Conservation (phyloP, 2,329 filamentous ascomycete genomes). For the Lasiodiplodia sp. region DNA sequence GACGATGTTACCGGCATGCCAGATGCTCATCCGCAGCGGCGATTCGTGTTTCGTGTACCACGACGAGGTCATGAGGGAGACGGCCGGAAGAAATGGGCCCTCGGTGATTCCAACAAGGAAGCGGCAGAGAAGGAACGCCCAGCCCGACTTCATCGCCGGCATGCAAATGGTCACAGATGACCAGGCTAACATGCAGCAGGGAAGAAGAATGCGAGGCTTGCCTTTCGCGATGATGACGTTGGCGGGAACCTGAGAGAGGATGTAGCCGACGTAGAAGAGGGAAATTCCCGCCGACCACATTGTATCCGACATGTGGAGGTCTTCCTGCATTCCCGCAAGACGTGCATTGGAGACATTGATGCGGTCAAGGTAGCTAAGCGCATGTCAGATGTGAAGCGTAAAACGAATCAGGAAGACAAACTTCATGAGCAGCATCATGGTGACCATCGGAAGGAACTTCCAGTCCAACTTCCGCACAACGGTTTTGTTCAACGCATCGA, state of each 20-base stretch:
- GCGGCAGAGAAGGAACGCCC: conserved; percentile 47
- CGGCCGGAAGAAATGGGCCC: conserved; percentile 49
- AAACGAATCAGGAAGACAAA: conserved; percentile 21
- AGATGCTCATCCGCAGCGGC: conserved; percentile 57
- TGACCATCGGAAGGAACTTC: conserved; percentile 41
- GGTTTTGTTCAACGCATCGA: conserved; percentile 37
- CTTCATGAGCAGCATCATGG: conserved; percentile 44
- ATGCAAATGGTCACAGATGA: conserved; percentile 55
- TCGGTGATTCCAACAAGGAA: conserved; percentile 50
- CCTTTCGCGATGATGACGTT: conserved; percentile 8
- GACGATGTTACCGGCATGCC: conserved; percentile 60
- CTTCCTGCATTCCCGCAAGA: conserved; percentile 43
- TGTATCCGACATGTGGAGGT: conserved; percentile 40
- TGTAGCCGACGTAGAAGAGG: conserved; percentile 35
- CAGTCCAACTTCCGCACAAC: conserved; percentile 36
- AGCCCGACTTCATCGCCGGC: conserved; percentile 48
- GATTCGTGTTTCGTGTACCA: conserved; percentile 64
- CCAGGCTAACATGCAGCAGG: conserved; percentile 52
- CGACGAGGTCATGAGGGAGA: conserved; percentile 47
- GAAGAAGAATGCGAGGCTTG: conserved; percentile 46
- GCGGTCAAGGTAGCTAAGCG: conserved; percentile 13
- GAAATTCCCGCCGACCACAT: conserved; percentile 44
- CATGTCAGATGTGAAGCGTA: conserved; percentile 33
- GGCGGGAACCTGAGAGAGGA: conserved; percentile 30
- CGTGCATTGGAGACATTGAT: conserved; percentile 45